Evolutionary conservation across 1,284 basidiomycete species (phyloP), one percentile per base, ranked within the genome.

Genomic region (Naganishia albida): DNA sequence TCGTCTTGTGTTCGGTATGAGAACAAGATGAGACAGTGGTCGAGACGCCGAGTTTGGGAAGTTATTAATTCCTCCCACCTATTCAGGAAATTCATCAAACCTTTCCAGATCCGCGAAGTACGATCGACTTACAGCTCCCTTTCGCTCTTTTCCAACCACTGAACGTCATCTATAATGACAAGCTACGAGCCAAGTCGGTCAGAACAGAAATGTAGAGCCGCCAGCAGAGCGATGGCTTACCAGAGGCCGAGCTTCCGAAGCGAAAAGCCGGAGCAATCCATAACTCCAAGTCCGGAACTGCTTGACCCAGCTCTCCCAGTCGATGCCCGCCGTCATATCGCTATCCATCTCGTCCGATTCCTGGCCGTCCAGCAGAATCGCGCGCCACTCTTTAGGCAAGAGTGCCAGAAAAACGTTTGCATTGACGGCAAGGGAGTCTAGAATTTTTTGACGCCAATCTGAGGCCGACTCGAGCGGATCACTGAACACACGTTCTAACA

Each of bases 151-250:
- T 70, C 64, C 38, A 77, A 64, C 75, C 76, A 78, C 57, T 79
- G 77, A 1, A 72, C 67, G 54, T 79, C 76, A 63, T 78, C 77
- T n/a, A 78, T 53, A n/a, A 75, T 34, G 7, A 78, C 67, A 2
- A 79, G 65, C 63, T 64, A 26, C 16, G 12, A 10, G 34, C 0
- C 34, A 10, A 38, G 3, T 1, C n/a, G 25, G 8, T 62, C 15
- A 53, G 60, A 43, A 13, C 6, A 6, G 7, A 28, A 10, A 6
- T 2, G n/a, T n/a, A 23, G 12, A 26, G 8, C 3, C 7, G 44
- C 10, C 15, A 28, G 18, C 18, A 23, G 39, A 49, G 10, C 10
- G 12, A 56, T 26, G 7, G 57, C 63, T 42, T 18, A 64, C 63
- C 3, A 79, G 67, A 0, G 77, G 77, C 4, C 74, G 67, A 1